phyloP scores from a whole-genome alignment of 495 filamentous ascomycete genomes.

The Aspergillus nanangensis region DNA sequence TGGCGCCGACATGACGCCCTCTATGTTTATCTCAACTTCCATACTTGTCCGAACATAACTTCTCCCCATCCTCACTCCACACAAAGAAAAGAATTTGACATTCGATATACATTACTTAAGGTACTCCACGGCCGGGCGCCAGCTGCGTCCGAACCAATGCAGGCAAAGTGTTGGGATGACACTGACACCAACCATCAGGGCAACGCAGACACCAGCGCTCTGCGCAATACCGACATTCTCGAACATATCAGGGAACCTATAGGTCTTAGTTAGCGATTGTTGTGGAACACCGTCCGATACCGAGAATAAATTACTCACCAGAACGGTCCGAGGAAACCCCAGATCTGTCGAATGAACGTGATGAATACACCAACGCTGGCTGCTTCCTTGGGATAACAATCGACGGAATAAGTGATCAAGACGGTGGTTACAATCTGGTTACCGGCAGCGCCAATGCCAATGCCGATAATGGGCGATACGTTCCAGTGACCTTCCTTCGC shows the following conservation, averaged over 20 bases:
- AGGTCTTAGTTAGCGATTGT: slow-evolving; percentile 7
- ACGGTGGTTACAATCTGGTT: slow-evolving; percentile 56
- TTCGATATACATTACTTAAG: neutral
- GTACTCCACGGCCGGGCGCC: slow-evolving; percentile 15
- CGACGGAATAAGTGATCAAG: slow-evolving; percentile 49
- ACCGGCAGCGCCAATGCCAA: slow-evolving; percentile 43
- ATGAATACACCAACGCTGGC: slow-evolving; percentile 51
- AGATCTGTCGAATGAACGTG: slow-evolving; percentile 47
- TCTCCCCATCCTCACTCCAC: neutral
- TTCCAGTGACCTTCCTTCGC: slow-evolving; percentile 37
- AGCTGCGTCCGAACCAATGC: slow-evolving; percentile 27
- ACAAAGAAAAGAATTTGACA: no score
- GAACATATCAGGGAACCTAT: slow-evolving; percentile 50
- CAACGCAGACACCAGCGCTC: slow-evolving; percentile 38
- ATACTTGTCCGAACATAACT: neutral
- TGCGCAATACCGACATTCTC: slow-evolving; percentile 35
- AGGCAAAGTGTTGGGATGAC: slow-evolving; percentile 41
- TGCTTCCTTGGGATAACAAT: slow-evolving; percentile 44
- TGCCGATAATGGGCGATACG: slow-evolving; percentile 47
- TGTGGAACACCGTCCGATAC: neutral
- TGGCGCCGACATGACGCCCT: no score
- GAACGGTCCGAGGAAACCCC: slow-evolving; percentile 56
- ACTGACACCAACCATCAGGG: slow-evolving; percentile 39
- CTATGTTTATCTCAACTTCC: neutral
- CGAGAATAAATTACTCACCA: slow-evolving; percentile 29